These are phyloP conservation scores for Linnemannia schmuckeri DNA, from an alignment of 192 early-diverging fungal species.

Conservation along the genomic window DNA sequence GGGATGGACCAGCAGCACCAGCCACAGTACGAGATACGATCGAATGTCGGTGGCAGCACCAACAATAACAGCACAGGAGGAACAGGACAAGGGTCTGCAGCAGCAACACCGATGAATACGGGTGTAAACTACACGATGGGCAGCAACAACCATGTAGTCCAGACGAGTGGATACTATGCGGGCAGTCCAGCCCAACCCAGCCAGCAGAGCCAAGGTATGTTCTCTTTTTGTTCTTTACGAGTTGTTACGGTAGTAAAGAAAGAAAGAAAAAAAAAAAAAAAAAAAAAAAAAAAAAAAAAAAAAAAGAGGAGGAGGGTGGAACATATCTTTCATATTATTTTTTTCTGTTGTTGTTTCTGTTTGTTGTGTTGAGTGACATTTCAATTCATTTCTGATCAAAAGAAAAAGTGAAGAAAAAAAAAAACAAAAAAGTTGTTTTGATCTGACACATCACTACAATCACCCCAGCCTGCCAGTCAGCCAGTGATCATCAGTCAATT, in stretches of 20 bases:
- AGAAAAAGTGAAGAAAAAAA: background rate
- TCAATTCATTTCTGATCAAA: background rate
- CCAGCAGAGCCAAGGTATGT: background rate
- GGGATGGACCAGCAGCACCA: conserved; percentile 30
- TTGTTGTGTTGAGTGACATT: background rate
- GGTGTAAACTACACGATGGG: background rate
- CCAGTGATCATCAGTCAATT: no score
- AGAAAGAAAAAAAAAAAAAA: no score
- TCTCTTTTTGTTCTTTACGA: background rate
- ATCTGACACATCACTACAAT: background rate
- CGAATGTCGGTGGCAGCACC: background rate
- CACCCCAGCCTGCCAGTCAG: no score
- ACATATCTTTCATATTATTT: background rate
- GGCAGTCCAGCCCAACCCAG: background rate
- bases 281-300: no score
- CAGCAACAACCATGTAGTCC: background rate
- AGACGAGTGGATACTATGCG: background rate
- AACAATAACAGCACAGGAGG: background rate
- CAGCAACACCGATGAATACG: conserved; percentile 17
- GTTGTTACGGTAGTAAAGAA: no score
- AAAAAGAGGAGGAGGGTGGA: background rate
- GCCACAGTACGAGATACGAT: conserved; percentile 21
- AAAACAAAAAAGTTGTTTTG: background rate
- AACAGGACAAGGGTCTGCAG: background rate
- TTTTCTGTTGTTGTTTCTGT: background rate